phyloP scores from a whole-genome alignment of 2,329 filamentous ascomycete genomes.

The Fusarium paranaense region DNA sequence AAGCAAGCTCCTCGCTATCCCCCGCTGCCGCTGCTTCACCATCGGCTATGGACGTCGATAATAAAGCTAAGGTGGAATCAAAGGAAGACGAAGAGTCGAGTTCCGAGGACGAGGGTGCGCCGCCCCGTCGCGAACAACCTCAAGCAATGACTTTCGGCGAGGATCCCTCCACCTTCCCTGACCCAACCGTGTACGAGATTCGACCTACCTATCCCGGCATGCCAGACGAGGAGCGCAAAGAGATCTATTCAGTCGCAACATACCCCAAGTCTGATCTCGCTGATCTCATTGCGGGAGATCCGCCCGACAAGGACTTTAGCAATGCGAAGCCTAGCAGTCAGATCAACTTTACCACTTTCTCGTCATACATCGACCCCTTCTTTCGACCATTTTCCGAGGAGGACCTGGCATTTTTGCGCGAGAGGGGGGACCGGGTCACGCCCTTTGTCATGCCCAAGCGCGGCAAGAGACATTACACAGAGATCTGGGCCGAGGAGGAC shows the following conservation, averaged over 20 bases:
- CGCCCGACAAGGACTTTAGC: conserved; percentile 95
- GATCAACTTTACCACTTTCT: conserved; percentile 93
- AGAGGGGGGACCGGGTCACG: conserved; percentile 84
- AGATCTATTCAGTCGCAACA: conserved; percentile 86
- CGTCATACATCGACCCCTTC: conserved; percentile 91
- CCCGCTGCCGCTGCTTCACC: conserved; percentile 64
- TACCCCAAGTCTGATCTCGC: conserved; percentile 86
- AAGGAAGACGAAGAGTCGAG: conserved; percentile 60
- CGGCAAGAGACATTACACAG: conserved; percentile 86
- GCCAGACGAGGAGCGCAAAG: conserved; percentile 85
- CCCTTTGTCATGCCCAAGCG: conserved; percentile 90
- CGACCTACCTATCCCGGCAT: conserved; percentile 79
- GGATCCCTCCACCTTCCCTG: conserved; percentile 89
- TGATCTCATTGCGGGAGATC: conserved; percentile 87
- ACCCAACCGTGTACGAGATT: conserved; percentile 96
- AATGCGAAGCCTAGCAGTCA: conserved; percentile 93
- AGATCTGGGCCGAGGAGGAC: conserved; percentile 96
- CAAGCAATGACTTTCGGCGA: conserved; percentile 91
- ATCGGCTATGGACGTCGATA: conserved; percentile 69
- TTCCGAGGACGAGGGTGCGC: conserved; percentile 70
- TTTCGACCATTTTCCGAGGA: conserved; percentile 92
- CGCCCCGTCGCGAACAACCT: conserved; percentile 73
- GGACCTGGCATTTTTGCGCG: conserved; percentile 91
- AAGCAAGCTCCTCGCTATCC: conserved; percentile 70
- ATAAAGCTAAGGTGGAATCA: conserved; percentile 56